Conservation (phyloP, 1,284 basidiomycete species). For the Volvariella volvacea region DNA sequence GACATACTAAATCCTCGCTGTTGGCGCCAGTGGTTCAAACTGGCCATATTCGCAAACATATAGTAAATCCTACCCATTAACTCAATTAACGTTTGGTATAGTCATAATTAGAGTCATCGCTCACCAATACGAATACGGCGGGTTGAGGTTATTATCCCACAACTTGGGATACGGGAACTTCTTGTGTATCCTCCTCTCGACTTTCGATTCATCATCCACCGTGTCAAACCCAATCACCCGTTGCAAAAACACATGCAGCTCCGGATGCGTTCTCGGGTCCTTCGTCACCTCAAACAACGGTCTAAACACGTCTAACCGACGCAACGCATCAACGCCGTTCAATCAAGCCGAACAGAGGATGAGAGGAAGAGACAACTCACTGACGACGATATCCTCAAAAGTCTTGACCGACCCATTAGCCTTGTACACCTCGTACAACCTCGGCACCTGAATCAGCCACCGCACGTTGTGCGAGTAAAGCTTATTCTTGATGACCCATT, state of each 20-base stretch:
- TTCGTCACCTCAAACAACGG: constrained; percentile 97
- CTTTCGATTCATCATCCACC: constrained; percentile 97
- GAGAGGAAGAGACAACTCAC: constrained; percentile 42
- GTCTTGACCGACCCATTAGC: constrained; percentile 79
- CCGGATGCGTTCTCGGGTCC: constrained; percentile 85
- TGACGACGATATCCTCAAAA: constrained; percentile 88
- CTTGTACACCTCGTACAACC: constrained; percentile 96
- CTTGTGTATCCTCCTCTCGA: constrained; percentile 85
- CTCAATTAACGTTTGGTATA: neutral
- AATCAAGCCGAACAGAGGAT: neutral
- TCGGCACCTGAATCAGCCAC: constrained; percentile 96
- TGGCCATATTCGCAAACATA: constrained; percentile 95
- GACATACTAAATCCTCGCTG: constrained; percentile 85
- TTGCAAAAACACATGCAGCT: constrained; percentile 93
- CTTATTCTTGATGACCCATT: constrained; percentile 94
- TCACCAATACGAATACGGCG: constrained; percentile 92
- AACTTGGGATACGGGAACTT: constrained; percentile 93
- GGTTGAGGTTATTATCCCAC: constrained; percentile 88
- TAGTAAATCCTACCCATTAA: constrained; percentile 84
- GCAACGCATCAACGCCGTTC: neutral
- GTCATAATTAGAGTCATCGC: constrained; percentile 13
- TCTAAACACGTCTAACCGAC: constrained; percentile 78
- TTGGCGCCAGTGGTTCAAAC: constrained; percentile 89
- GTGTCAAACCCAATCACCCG: constrained; percentile 95
- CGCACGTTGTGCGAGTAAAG: constrained; percentile 95